A percentile compares a stretch with the other conserved stretches of the same genome.
Evolutionary conservation across 2,329 filamentous ascomycete species (phyloP).

Genomic region (Alternaria arbusti): DNA sequence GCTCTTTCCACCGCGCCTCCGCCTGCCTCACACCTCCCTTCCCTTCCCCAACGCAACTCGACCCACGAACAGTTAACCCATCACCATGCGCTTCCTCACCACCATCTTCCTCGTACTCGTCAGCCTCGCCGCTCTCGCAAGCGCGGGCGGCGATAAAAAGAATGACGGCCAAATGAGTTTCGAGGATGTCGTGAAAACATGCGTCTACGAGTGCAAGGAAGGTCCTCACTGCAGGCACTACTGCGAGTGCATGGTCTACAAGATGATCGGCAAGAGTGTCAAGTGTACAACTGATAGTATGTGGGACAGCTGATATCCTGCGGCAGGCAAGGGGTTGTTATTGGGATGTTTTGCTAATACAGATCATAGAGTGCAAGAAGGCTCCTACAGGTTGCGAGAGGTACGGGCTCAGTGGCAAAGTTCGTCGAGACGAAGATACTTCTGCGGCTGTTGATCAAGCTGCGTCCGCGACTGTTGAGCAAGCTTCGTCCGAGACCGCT

Average conservation of each 20-base stretch:
- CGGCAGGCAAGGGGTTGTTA: neutral
- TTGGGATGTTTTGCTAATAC: neutral
- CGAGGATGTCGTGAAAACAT: neutral
- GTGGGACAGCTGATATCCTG: neutral
- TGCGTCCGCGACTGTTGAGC: neutral
- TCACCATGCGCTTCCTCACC: neutral
- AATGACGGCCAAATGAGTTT: too few relatives aligned
- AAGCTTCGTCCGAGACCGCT: neutral
- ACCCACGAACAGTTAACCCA: too few relatives aligned
- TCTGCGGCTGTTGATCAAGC: neutral
- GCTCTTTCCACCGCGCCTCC: neutral
- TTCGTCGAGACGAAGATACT: neutral
- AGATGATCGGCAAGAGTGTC: neutral
- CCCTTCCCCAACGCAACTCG: neutral
- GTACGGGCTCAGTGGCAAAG: neutral
- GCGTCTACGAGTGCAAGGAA: neutral
- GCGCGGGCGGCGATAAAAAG: neutral
- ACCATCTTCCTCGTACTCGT: neutral
- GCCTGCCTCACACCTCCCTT: neutral
- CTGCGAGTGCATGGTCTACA: neutral
- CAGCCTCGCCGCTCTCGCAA: neutral
- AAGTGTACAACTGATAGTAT: neutral
- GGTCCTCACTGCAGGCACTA: neutral
- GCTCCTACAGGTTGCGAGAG: neutral
- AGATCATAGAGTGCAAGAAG: neutral